Conservation (phyloP, 768 basidiomycete genomes). For the Termitomyces sp. region DNA sequence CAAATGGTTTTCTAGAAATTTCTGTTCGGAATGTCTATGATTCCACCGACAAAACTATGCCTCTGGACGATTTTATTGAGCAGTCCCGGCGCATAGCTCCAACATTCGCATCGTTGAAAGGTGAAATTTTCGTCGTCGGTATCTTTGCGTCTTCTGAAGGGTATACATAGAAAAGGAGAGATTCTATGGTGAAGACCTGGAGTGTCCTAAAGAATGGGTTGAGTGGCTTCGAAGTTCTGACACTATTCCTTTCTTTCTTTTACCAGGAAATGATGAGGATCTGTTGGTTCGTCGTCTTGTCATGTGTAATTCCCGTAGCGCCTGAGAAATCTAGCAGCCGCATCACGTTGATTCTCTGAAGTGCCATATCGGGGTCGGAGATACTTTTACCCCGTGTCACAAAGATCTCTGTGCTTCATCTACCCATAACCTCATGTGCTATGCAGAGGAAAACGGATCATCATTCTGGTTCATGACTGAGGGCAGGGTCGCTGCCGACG, state of each 20-base stretch:
- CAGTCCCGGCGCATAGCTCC: constrained; percentile 32
- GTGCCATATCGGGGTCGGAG: constrained; percentile 80
- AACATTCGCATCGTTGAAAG: constrained; percentile 33
- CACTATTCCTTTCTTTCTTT: constrained; percentile 51
- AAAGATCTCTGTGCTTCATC: constrained; percentile 83
- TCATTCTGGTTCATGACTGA: constrained; percentile 89
- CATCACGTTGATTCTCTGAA: constrained; percentile 68
- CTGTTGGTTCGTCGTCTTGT: constrained; percentile 38
- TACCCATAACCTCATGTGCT: constrained; percentile 88
- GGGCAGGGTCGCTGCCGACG: constrained; percentile 50
- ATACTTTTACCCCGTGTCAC: constrained; percentile 81
- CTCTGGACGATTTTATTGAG: constrained; percentile 51
- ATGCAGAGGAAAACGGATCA: constrained; percentile 66
- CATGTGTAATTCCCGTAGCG: neutral
- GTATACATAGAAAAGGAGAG: constrained; percentile 48
- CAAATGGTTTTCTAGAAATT: constrained; percentile 39
- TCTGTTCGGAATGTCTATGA: constrained; percentile 63
- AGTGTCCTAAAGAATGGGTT: constrained; percentile 67
- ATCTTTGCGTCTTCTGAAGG: neutral
- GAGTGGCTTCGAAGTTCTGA: constrained; percentile 48
- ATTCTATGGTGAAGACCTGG: constrained; percentile 74
- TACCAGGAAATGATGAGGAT: constrained; percentile 53
- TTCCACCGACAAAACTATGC: constrained; percentile 49
- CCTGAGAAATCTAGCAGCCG: constrained; percentile 28
- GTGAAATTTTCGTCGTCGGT: constrained; percentile 23